Conservation (phyloP, 2,329 filamentous ascomycete genomes). For the Colletotrichum tamarilloi region DNA sequence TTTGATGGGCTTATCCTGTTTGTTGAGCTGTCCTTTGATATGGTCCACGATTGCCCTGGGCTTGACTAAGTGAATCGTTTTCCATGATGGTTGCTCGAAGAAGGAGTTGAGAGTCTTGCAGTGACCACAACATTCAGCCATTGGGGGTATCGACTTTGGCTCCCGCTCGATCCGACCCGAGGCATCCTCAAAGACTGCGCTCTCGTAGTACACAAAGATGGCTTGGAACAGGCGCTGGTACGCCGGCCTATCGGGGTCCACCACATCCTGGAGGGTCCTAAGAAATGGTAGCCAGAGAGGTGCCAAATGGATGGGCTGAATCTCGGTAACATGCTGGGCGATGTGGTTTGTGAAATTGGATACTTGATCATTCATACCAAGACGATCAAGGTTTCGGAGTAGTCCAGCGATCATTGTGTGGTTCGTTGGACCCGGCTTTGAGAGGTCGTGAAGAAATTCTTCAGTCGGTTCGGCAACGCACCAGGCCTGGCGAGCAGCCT, state of each 20-base stretch:
- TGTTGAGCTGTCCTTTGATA: background rate
- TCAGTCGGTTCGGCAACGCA: constrained; percentile 1
- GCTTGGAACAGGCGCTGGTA: constrained; percentile 21
- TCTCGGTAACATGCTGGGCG: background rate
- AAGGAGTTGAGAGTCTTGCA: constrained; percentile 20
- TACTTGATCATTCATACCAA: constrained; percentile 16
- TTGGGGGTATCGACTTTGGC: constrained; percentile 5
- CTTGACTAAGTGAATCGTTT: constrained; percentile 18
- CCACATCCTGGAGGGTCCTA: constrained; percentile 23
- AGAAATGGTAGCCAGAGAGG: constrained; percentile 22
- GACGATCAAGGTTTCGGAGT: constrained; percentile 23
- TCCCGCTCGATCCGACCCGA: constrained; percentile 8
- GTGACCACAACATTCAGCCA: constrained; percentile 20
- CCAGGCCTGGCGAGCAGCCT: constrained; percentile 23
- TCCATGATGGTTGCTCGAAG: constrained; percentile 28
- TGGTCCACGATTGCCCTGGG: constrained; percentile 18
- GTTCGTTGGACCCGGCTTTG: background rate
- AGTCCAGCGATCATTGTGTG: constrained; percentile 18
- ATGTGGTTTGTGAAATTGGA: constrained; percentile 1
- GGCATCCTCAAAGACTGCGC: constrained; percentile 21
- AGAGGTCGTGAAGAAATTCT: background rate
- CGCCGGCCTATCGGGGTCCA: background rate
- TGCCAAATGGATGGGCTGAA: constrained; percentile 27
- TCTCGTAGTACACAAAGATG: constrained; percentile 12
- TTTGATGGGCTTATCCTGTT: constrained; percentile 25